A percentile compares a stretch with the other conserved stretches of the same genome.
Evolutionary conservation across 208 protist species (phyloP).

Genomic region (Leishmania tarentolae): DNA sequence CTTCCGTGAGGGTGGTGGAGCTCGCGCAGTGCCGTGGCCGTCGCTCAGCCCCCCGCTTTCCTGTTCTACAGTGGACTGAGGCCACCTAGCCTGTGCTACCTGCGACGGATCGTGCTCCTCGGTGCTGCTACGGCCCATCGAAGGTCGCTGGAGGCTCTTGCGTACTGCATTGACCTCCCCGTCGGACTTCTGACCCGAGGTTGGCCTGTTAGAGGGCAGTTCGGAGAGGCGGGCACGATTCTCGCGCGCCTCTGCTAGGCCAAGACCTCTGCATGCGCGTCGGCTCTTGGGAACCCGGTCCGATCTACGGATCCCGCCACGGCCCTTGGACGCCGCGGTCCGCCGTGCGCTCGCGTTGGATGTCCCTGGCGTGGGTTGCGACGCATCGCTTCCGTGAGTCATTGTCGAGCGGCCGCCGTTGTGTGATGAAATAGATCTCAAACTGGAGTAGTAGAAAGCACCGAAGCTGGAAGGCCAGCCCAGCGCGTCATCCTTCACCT

Average conservation of each 20-base stretch:
- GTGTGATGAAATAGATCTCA: slow-evolving; percentile 15
- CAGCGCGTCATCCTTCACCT: neutral
- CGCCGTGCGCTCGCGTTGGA: neutral
- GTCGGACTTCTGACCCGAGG: neutral
- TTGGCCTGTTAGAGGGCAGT: slow-evolving; percentile 10
- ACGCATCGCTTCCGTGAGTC: slow-evolving; percentile 7
- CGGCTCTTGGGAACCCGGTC: slow-evolving; percentile 14
- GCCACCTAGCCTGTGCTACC: neutral
- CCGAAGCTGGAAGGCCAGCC: slow-evolving; percentile 25
- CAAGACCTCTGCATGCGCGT: slow-evolving; percentile 13
- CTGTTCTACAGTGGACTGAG: neutral
- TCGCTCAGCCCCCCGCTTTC: slow-evolving; percentile 1
- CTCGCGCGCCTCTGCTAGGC: slow-evolving; percentile 34
- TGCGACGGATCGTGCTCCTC: slow-evolving; percentile 12
- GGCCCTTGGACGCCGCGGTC: slow-evolving; percentile 5
- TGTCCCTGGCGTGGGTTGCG: slow-evolving; percentile 7
- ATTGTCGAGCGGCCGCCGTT: slow-evolving; percentile 9
- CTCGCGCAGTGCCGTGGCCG: slow-evolving; percentile 2
- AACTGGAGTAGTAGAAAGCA: slow-evolving; percentile 9
- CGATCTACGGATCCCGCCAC: slow-evolving; percentile 10
- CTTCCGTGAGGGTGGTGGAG: slow-evolving; percentile 10
- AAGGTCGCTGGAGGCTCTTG: slow-evolving; percentile 22
- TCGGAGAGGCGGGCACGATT: slow-evolving; percentile 28
- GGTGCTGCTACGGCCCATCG: slow-evolving; percentile 19
- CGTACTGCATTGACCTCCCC: neutral